Percentiles rank a stretch among this genome's conserved stretches.
Conservation (phyloP, 2,329 filamentous ascomycete genomes). For the Alternaria gaisen region DNA sequence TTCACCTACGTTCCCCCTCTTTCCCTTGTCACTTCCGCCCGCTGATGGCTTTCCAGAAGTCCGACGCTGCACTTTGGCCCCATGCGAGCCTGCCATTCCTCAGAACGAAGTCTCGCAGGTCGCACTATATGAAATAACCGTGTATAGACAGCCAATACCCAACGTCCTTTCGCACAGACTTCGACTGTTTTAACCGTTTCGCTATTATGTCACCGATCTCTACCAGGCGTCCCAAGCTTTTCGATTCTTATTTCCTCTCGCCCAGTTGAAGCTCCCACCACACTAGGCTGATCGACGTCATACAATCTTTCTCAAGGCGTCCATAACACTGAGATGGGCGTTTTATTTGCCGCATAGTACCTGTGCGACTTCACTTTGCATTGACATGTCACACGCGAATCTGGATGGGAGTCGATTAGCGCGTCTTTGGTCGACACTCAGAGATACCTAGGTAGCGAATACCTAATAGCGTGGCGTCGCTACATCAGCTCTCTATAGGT, state of each 20-base stretch:
- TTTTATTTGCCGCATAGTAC: slow-evolving; percentile 8
- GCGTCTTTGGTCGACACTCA: background rate
- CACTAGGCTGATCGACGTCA: background rate
- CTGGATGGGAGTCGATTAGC: background rate
- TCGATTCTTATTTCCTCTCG: background rate
- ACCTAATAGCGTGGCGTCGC: background rate
- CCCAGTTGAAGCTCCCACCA: background rate
- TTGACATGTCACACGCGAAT: background rate
- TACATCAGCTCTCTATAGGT: background rate
- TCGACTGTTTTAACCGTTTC: background rate
- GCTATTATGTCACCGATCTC: background rate
- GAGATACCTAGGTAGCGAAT: background rate
- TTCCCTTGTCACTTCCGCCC: background rate
- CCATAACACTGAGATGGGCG: background rate
- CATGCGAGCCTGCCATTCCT: background rate
- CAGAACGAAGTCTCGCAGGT: background rate
- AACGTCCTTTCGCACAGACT: background rate
- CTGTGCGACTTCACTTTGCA: slow-evolving; percentile 5
- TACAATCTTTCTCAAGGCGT: background rate
- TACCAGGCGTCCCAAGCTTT: background rate
- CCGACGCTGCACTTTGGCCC: background rate
- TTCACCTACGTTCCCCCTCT: background rate
- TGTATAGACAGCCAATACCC: background rate
- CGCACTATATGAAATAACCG: background rate
- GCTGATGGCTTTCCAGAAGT: background rate